These are phyloP conservation scores for Cercophora sp. DNA, from an alignment of 495 filamentous ascomycete genomes.

Conservation along the genomic window DNA sequence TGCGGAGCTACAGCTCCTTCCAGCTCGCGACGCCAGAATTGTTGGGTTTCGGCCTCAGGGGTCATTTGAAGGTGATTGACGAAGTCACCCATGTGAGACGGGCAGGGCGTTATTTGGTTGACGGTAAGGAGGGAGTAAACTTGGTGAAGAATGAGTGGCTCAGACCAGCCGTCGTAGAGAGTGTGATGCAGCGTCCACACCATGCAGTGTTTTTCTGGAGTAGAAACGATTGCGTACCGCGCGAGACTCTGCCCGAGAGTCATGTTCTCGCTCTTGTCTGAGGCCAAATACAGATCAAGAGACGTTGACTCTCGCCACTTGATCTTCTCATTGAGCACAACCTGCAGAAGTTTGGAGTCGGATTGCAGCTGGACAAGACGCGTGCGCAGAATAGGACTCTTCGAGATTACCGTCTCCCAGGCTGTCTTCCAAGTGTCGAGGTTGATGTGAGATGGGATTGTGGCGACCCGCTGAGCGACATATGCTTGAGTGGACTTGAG, in stretches of 20 bases:
- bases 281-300: slow-evolving; percentile 44
- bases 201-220: neutral
- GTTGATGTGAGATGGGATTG: slow-evolving; percentile 40
- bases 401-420: slow-evolving; percentile 48
- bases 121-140: slow-evolving; percentile 12
- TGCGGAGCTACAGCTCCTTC: slow-evolving; percentile 13
- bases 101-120: slow-evolving; percentile 17
- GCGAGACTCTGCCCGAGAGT: slow-evolving; percentile 18
- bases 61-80: slow-evolving; percentile 36
- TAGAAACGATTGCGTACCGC: slow-evolving; percentile 19
- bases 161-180: slow-evolving; percentile 46
- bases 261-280: slow-evolving; percentile 22
- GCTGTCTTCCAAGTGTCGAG: slow-evolving; percentile 47
- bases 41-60: neutral
- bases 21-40: slow-evolving; percentile 16
- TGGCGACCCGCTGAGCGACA: neutral
- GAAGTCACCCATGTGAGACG: slow-evolving; percentile 30
- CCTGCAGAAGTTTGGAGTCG: slow-evolving; percentile 47
- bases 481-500: neutral
- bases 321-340: slow-evolving; percentile 36
- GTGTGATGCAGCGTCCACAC: neutral
- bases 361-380: slow-evolving; percentile 50
- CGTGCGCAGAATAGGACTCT: slow-evolving; percentile 53
- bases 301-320: slow-evolving; percentile 35
- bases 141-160: slow-evolving; percentile 30